phyloP scores from a whole-genome alignment of 371 early-diverging fungal species.

The Mortierella sp. region DNA sequence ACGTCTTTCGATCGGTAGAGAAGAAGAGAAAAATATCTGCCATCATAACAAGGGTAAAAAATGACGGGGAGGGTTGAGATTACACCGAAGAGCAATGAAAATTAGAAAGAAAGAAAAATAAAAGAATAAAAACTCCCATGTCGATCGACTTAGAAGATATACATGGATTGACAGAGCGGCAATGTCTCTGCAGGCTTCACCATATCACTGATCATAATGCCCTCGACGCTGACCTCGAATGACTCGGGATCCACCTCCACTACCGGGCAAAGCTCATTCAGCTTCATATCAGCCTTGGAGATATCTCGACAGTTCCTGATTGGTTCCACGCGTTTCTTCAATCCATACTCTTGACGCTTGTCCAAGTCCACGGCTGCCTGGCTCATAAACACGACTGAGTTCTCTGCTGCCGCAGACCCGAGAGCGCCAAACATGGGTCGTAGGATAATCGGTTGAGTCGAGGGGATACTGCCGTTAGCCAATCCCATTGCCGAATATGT shows the following conservation, averaged over 20 bases:
- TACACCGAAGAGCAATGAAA: not conserved
- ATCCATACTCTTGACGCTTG: slow-evolving; percentile 60
- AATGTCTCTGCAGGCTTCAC: slow-evolving; percentile 78
- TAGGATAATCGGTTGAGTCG: slow-evolving; percentile 86
- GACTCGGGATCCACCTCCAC: slow-evolving; percentile 92
- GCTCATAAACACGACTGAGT: slow-evolving; percentile 84
- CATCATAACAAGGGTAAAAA: too few species aligned
- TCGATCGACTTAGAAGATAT: slow-evolving; percentile 69
- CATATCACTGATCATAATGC: slow-evolving; percentile 62
- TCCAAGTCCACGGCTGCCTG: slow-evolving; percentile 74
- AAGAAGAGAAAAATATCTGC: too few species aligned
- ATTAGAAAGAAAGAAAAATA: too few species aligned
- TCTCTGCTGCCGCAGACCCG: slow-evolving; percentile 65
- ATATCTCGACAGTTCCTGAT: slow-evolving; percentile 82
- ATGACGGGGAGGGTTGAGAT: not conserved
- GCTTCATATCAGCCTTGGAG: slow-evolving; percentile 86
- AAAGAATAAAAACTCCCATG: not conserved
- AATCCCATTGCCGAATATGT: slow-evolving; percentile 89
- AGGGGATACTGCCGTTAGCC: slow-evolving; percentile 91
- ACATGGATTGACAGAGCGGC: slow-evolving; percentile 79
- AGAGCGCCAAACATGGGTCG: slow-evolving; percentile 86
- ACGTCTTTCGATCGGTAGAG: too few species aligned
- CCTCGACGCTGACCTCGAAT: slow-evolving; percentile 86
- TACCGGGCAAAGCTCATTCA: slow-evolving; percentile 79
- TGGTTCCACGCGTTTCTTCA: slow-evolving; percentile 76